Percentiles rank a stretch among this genome's conserved stretches.
Conservation (phyloP, 1,139 yeast genomes). For the Ogataea hybrid region DNA sequence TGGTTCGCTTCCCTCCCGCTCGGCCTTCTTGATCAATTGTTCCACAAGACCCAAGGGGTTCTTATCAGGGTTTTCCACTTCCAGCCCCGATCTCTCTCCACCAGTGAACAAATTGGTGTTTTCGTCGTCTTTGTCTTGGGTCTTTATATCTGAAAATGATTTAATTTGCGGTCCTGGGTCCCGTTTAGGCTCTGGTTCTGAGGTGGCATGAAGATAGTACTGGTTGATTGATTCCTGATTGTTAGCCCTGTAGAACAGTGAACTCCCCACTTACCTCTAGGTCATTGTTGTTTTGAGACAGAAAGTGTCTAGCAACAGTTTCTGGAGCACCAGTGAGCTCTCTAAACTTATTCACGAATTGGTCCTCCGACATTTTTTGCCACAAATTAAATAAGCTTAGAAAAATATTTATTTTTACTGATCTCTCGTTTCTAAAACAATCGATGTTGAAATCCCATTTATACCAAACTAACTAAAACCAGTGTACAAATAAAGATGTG, state of each 20-base stretch:
- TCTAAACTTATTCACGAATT: slow-evolving; percentile 42
- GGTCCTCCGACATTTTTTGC: slow-evolving; percentile 14
- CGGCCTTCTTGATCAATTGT: slow-evolving; percentile 60
- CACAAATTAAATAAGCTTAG: too few relatives aligned
- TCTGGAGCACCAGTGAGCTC: slow-evolving; percentile 44
- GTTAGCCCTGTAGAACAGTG: slow-evolving; percentile 2
- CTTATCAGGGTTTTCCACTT: slow-evolving; percentile 83
- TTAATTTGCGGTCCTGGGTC: slow-evolving; percentile 30
- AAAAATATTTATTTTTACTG: too few relatives aligned
- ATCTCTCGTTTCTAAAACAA: slow-evolving; percentile 17
- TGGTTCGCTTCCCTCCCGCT: slow-evolving; percentile 39
- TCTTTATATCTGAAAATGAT: slow-evolving; percentile 38
- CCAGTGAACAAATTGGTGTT: slow-evolving; percentile 85
- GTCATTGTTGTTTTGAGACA: slow-evolving; percentile 41
- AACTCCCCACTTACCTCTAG: slow-evolving; percentile 27
- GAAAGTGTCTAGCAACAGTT: slow-evolving; percentile 43
- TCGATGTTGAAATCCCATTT: slow-evolving; percentile 41
- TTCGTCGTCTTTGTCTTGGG: slow-evolving; percentile 39
- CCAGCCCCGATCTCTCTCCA: slow-evolving; percentile 91
- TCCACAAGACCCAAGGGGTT: slow-evolving; percentile 47
- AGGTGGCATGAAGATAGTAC: slow-evolving; percentile 19
- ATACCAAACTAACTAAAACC: slow-evolving; percentile 15
- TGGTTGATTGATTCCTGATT: slow-evolving; percentile 21
- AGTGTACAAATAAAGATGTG: slow-evolving; percentile 17
- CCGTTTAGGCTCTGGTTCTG: slow-evolving; percentile 12